Conservation (phyloP, 2,329 filamentous ascomycete genomes). For the Fusarium sp. region DNA sequence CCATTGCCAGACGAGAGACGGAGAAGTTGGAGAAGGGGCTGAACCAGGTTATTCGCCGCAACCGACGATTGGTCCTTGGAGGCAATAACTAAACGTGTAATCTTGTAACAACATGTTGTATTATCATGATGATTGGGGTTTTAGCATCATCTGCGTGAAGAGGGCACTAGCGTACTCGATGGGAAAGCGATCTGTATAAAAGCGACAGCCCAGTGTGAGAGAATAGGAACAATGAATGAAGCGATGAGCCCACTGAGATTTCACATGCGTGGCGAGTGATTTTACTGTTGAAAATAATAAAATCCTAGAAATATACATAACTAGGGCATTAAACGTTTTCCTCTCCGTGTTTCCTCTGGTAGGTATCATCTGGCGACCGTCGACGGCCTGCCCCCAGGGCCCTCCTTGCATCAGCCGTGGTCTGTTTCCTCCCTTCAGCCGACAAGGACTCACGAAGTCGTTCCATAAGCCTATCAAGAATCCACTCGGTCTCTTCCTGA, state of each 20-base stretch:
- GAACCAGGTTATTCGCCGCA: slow-evolving; percentile 70
- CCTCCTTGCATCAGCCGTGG: slow-evolving; percentile 10
- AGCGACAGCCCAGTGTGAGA: not conserved
- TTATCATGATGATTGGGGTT: not conserved
- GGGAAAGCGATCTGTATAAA: not conserved
- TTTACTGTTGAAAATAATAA: not conserved
- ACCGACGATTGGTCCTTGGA: slow-evolving; percentile 64
- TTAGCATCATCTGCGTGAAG: not conserved
- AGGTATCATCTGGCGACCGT: not conserved
- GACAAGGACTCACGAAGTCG: slow-evolving; percentile 58
- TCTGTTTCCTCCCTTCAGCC: slow-evolving; percentile 32
- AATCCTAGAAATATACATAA: not conserved
- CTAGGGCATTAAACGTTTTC: slow-evolving; percentile 5
- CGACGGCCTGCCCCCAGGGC: slow-evolving; percentile 21
- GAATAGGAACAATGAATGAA: not conserved
- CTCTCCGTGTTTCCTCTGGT: not conserved
- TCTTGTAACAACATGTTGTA: not conserved
- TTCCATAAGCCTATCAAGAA: slow-evolving; percentile 72
- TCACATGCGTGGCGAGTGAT: not conserved
- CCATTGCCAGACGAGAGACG: slow-evolving; percentile 67
- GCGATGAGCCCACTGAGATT: not conserved
- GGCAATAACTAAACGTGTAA: slow-evolving; percentile 37
- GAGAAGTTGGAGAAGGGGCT: slow-evolving; percentile 72
- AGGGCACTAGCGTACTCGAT: not conserved
- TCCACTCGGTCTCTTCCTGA: slow-evolving; percentile 78